Evolutionary conservation across 1,284 basidiomycete genomes (phyloP).

Genomic region (Trichosporon ovoides): DNA sequence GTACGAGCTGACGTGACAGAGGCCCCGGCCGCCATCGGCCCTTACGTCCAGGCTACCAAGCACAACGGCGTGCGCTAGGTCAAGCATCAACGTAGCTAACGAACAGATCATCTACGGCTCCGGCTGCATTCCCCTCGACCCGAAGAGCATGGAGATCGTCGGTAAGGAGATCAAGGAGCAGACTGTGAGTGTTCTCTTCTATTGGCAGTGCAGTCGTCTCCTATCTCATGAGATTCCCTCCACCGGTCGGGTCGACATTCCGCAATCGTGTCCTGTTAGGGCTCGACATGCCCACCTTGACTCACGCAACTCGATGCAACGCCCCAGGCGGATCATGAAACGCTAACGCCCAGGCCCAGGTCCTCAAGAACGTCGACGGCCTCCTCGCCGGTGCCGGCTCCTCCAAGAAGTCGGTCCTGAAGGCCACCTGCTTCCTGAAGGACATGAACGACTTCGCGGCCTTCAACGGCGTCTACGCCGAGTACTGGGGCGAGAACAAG

Average conservation of each 20-base stretch:
- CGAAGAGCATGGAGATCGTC: conserved; percentile 67
- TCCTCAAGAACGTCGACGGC: conserved; percentile 76
- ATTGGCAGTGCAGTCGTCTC: neutral
- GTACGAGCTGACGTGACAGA: conserved; percentile 53
- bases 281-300: too few species aligned
- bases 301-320: too few species aligned
- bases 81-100: neutral
- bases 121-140: conserved; percentile 82
- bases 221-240: too few species aligned
- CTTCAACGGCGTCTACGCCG: conserved; percentile 68
- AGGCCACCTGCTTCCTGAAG: conserved; percentile 89
- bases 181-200: conserved; percentile 52
- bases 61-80: conserved; percentile 58
- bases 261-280: too few species aligned
- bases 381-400: conserved; percentile 79
- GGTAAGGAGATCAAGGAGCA: conserved; percentile 76
- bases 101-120: conserved; percentile 70
- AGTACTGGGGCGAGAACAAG: conserved; percentile 82
- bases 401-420: conserved; percentile 69
- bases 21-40: conserved; percentile 80
- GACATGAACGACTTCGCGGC: conserved; percentile 82
- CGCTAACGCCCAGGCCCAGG: conserved; percentile 56
- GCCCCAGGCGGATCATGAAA: too few species aligned
- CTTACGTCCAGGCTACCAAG: conserved; percentile 85
- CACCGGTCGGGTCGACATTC: too few species aligned